phyloP scores from a whole-genome alignment of 768 basidiomycete species.

The Psilocybe azurescens region DNA sequence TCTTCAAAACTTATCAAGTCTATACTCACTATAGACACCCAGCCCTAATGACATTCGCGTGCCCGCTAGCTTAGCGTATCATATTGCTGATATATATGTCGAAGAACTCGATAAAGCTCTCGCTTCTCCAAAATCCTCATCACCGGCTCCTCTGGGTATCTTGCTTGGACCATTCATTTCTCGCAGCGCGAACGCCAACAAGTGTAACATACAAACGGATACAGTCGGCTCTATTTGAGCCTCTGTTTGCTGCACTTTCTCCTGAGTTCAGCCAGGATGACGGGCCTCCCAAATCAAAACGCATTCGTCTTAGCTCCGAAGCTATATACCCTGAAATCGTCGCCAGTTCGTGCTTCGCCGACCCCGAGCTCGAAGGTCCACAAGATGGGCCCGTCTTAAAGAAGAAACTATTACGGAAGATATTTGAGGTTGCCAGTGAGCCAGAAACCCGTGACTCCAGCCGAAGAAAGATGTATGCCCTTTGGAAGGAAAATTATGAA shows the following conservation, averaged over 20 bases:
- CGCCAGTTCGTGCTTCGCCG: conserved; percentile 56
- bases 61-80: conserved; percentile 80
- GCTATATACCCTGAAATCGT: conserved; percentile 48
- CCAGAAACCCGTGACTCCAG: conserved; percentile 79
- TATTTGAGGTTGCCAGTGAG: conserved; percentile 80
- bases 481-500: conserved; percentile 73
- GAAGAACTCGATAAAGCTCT: conserved; percentile 85
- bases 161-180: conserved; percentile 68
- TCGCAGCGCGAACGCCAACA: conserved; percentile 72
- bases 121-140: conserved; percentile 47
- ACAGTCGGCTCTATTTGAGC: conserved; percentile 68
- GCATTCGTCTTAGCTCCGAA: conserved; percentile 43
- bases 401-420: conserved; percentile 56
- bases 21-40: conserved; percentile 13
- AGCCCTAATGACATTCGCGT: conserved; percentile 77
- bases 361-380: conserved; percentile 43
- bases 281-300: conserved; percentile 51
- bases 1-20: not conserved
- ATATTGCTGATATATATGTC: conserved; percentile 88
- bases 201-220: conserved; percentile 76
- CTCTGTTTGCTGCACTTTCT: conserved; percentile 64
- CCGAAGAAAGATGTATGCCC: conserved; percentile 80
- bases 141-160: conserved; percentile 43
- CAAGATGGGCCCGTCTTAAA: conserved; percentile 45
- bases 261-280: conserved; percentile 38